These are phyloP conservation scores for Alternaria triticina DNA, from an alignment of 2,329 filamentous ascomycete genomes.

Conservation along the genomic window DNA sequence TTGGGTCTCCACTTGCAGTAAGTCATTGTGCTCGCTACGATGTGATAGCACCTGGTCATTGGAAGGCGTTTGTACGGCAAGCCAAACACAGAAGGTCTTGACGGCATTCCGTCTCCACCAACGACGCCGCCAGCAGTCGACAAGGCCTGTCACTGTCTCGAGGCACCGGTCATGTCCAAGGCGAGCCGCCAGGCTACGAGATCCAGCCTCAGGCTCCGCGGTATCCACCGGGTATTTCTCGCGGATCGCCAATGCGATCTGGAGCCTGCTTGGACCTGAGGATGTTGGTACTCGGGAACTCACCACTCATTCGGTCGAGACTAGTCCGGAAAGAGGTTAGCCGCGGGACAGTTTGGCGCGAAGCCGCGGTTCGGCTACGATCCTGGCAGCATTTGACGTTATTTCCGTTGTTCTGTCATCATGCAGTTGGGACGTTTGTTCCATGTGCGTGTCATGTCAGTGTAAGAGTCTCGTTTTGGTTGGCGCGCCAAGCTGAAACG, in stretches of 20 bases:
- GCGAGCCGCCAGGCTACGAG: not conserved
- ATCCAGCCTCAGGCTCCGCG: not conserved
- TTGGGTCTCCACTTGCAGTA: conserved; percentile 9
- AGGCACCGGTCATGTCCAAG: conserved; percentile 1
- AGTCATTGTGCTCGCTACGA: conserved; percentile 3
- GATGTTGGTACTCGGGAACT: not conserved
- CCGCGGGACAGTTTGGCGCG: not conserved
- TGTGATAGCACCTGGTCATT: not conserved
- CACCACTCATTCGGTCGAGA: not conserved
- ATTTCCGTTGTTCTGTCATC: conserved; percentile 6
- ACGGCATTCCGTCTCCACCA: conserved; percentile 20
- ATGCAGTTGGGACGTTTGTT: conserved; percentile 15
- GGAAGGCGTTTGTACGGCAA: conserved; percentile 8
- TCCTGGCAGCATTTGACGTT: conserved; percentile 10
- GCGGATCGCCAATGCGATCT: not conserved
- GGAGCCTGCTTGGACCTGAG: not conserved
- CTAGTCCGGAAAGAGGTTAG: not conserved
- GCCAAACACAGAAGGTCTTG: conserved; percentile 19
- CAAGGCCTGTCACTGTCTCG: conserved; percentile 16
- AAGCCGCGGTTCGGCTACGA: not conserved
- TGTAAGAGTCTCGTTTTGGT: conserved; percentile 21
- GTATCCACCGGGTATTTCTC: not conserved
- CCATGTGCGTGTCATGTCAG: conserved; percentile 36
- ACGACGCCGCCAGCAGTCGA: conserved; percentile 10
- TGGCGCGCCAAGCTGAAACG: conserved; percentile 47